Evolutionary conservation across 371 early-diverging fungal species (phyloP), one percentile per base, ranked within the genome.

Genomic region (Dichotomocladium elegans): DNA sequence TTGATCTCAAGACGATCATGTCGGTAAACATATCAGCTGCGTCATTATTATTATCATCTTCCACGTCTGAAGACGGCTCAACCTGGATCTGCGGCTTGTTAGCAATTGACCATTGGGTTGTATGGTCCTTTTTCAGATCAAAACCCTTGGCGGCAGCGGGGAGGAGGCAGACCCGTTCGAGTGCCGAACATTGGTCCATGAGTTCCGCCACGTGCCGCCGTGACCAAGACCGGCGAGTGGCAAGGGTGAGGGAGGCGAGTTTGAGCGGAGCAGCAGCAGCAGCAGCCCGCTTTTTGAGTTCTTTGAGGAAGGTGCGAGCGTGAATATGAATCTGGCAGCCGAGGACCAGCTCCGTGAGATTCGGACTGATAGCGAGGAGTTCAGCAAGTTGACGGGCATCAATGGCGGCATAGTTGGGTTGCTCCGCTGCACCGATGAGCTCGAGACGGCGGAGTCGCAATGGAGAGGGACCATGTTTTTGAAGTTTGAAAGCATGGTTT

Each of bases 281-380:
- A 12, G 28, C 21, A 27, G 31, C 15, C 24, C 17, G 17, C 26
- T 41, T 44, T 12, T 52, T 51, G n/a, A 68, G 41, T 22, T 59
- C 58, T 31, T 53, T 51, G 3, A 72, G 34, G 19, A 72, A 37
- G 14, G 60, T 55, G 5, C 57, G 61, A 17, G 73, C 69, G 40
- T 72, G 70, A 15, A 72, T 60, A 42, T 72, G 64, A 22, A 69
- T 52, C 31, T 72, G 62, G 35, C 69, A 72, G 15, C 63, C 59
- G 4, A 68, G 37, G 21, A 51, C 47, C 4, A 72, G 26, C 22
- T 68, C 66, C 17, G 55, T 49, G 9, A 72, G 57, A 31, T 58
- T 30, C n/a, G 71, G 67, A 29, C 72, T 66, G 9, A 57, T 41
- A 1, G 30, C 40, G 1, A 72, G 50, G 3, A 68, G 35, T 22